phyloP scores from a whole-genome alignment of 257 asterid species.

The Solanum bukasovii region DNA sequence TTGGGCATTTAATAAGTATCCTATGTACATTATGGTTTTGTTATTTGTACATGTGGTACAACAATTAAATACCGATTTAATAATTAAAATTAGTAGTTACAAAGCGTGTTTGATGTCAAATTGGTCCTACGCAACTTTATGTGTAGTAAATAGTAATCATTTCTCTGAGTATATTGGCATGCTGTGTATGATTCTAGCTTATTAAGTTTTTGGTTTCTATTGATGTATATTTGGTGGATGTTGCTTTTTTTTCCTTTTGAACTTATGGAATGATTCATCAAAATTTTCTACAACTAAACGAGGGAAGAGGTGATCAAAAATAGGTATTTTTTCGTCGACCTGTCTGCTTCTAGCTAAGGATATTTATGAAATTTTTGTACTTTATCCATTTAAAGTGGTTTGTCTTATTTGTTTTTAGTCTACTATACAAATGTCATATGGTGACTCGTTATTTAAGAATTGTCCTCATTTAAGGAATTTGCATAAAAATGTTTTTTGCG shows the following conservation, averaged over 20 bases:
- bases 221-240: background rate
- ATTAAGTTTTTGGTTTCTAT: background rate
- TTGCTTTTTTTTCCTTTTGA: background rate
- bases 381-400: too few species aligned
- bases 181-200: background rate
- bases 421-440: background rate
- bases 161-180: background rate
- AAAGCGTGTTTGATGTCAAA: background rate
- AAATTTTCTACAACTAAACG: background rate
- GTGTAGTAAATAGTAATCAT: background rate
- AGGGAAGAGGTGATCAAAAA: background rate
- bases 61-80: background rate
- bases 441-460: background rate
- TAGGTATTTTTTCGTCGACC: accelerated
- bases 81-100: background rate
- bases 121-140: background rate
- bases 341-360: too few species aligned
- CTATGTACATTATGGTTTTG: background rate
- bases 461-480: background rate
- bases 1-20: background rate
- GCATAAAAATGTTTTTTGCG: background rate
- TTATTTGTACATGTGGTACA: background rate
- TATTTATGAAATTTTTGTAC: too few species aligned
- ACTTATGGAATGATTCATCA: background rate
- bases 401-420: too few species aligned